These are phyloP conservation scores for Cornus kousa DNA, from an alignment of 148 eudicot genomes.

Conservation along the genomic window DNA sequence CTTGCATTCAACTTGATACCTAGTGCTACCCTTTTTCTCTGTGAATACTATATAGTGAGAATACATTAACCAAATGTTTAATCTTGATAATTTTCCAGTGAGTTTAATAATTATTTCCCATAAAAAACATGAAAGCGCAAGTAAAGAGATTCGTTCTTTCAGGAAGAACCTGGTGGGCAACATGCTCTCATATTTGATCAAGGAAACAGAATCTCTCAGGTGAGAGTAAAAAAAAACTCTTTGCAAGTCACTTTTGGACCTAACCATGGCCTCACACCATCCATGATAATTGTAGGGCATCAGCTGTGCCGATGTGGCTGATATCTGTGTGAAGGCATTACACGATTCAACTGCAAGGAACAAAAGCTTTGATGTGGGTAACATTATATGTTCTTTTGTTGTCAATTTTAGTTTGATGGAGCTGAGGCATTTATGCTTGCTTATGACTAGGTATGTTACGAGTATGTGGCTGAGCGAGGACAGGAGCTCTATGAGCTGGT, in stretches of 20 bases:
- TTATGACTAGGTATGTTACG: conserved; percentile 77
- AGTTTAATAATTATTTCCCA: background rate
- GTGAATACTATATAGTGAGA: no score
- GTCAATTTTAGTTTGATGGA: background rate
- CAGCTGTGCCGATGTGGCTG: conserved; percentile 99
- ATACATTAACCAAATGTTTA: background rate
- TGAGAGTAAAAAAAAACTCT: conserved; percentile 14
- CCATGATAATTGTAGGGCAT: conserved; percentile 51
- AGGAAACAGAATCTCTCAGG: conserved; percentile 98
- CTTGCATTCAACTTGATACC: no score
- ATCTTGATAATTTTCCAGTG: background rate
- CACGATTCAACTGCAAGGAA: conserved; percentile 96
- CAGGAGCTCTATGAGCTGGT: conserved; percentile 95
- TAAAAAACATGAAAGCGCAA: conserved; percentile 1
- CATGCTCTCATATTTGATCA: conserved; percentile 97
- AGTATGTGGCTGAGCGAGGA: conserved; percentile 89
- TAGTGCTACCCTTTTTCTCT: no score
- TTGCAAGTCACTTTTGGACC: background rate
- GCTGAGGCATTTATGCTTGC: background rate
- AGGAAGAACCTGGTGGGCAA: conserved; percentile 99
- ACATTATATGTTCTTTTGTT: background rate
- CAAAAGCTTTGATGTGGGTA: conserved; percentile 91
- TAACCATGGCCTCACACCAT: background rate
- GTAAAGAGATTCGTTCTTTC: conserved; percentile 16
- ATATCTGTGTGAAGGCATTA: conserved; percentile 93